Evolutionary conservation across 2,329 filamentous ascomycete species (phyloP), one percentile per base, ranked within the genome.

Genomic region (Dactylellina sp.): DNA sequence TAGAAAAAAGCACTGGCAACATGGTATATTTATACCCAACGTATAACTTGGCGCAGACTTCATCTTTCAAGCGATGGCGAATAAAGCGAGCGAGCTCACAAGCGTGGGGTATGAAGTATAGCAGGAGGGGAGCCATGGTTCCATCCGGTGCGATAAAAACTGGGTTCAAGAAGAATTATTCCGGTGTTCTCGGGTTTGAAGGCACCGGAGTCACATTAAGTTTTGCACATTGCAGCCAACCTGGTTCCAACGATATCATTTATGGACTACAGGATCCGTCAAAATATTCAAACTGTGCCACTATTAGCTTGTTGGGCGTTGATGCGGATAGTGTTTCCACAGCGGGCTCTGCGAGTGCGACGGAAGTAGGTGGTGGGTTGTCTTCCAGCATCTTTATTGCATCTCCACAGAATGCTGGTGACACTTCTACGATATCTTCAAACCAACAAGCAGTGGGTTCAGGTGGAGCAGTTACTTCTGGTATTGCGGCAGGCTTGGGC

Each of bases 91-190:
- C 55, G 7, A 40, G 52, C 12, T 53, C 64, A 7, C 24, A 39
- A 11, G 65, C 65, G 7, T 71, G 47, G 47, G 55, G 56, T 35
- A 71, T 71, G 65, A 57, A 52, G 20, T 68, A 52, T 12, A 55
- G 56, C 32, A 20, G 12, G 11, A 18, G 22, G 7, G 37, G 49
- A 16, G 37, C 14, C 2, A 56, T 14, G 25, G 37, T 47, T 7
- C 65, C 65, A 12, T 28, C 46, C 2, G 65, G 65, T 14, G 65
- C 65, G 5, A 7, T 71, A 0, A 71, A 20, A 42, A 56, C 44
- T 12, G 65, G 65, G 9, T 71, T 62, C 25, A 42, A 40, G 0
- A 71, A 62, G 11, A 37, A 39, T 1, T 55, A 39, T 24, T 6
- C 14, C 6, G 65, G 65, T 2, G 35, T 18, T 6, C 65, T 71